Evolutionary conservation across 495 filamentous ascomycete genomes (phyloP).

Genomic region (Chaetomium cochliodes): DNA sequence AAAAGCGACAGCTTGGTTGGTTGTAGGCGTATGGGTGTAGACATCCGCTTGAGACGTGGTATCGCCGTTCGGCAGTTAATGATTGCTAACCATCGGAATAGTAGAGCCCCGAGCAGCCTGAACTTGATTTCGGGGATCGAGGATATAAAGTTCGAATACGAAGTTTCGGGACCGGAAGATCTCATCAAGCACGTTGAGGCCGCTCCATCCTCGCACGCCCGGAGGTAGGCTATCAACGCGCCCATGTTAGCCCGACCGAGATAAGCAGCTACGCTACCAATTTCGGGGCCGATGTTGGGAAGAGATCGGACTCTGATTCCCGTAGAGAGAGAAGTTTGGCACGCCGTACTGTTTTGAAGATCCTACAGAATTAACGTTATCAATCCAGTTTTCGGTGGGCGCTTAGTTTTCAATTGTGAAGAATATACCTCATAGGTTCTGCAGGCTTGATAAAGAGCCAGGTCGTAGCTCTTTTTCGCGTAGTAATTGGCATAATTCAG

Average conservation of each 20-base stretch:
- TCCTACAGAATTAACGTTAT: neutral
- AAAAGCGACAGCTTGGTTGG: too few species aligned
- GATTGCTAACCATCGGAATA: neutral
- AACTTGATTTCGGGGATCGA: neutral
- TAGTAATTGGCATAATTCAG: neutral
- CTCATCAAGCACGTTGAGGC: neutral
- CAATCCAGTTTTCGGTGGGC: too few species aligned
- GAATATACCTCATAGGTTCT: neutral
- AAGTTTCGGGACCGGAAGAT: neutral
- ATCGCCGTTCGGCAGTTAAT: neutral
- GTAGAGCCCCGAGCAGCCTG: neutral
- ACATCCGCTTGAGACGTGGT: too few species aligned
- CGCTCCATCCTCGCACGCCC: too few species aligned
- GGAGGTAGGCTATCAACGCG: too few species aligned
- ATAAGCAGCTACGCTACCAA: neutral
- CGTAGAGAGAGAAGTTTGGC: neutral
- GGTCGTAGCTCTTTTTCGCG: conserved; percentile 1
- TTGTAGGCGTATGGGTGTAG: too few species aligned
- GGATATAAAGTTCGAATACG: neutral
- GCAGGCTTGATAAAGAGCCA: neutral
- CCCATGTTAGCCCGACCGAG: neutral
- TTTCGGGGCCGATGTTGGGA: neutral
- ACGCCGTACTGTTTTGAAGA: neutral
- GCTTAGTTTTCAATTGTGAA: neutral
- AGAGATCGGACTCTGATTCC: neutral